Base-by-base conservation (phyloP, 2,329 filamentous ascomycete species). In the Exophiala oligosperma region DNA sequence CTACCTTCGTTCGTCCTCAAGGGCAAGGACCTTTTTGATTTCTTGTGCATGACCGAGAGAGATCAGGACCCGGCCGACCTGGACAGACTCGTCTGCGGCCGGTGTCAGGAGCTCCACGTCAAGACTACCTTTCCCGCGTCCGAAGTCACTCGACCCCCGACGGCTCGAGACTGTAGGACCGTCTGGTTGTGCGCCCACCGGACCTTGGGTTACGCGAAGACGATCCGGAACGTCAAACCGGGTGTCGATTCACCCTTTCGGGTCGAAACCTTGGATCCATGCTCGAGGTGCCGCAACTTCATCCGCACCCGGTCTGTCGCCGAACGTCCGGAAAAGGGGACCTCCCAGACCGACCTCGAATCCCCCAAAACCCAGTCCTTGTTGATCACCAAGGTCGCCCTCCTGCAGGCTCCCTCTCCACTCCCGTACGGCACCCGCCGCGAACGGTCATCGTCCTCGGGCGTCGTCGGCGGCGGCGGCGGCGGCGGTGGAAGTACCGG, bases 141-240 rank as follows among this genome's bases (percentile, higher is more conserved):
- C 3, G 64, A 66, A 44, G 53, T 63, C 48, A 57, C 49, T 24
- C 54, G 57, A 43, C 48, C 51, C 32, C 57, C 64, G 12, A 58
- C 43, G 9, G 44, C 47, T 17, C 61, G 66, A 32, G 66, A 67
- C 43, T 67, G 66, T 50, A 49, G 63, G 48, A 64, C 66, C 50
- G 52, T 67, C 32, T 67, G 66, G 66, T 56, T 67, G 1, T 67
- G 66, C 54, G 59, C 66, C 7, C 66, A 67, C 48, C 62, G 63
- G 32, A 52, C 58, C 23, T 38, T 67, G 5, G 62, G 64, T 3
- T 66, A 66, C 46, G 49, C 57, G 40, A 64, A 63, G 52, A 61
- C 63, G 26, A 50, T 65, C 12, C 62, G 63, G 23, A 50, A 17
- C 40, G 56, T 67, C 56, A 67, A 67, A 47, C 61, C 63, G 28